These are phyloP conservation scores for Beauveria brongniartii DNA, from an alignment of 2,329 filamentous ascomycete species.

Conservation along the genomic window DNA sequence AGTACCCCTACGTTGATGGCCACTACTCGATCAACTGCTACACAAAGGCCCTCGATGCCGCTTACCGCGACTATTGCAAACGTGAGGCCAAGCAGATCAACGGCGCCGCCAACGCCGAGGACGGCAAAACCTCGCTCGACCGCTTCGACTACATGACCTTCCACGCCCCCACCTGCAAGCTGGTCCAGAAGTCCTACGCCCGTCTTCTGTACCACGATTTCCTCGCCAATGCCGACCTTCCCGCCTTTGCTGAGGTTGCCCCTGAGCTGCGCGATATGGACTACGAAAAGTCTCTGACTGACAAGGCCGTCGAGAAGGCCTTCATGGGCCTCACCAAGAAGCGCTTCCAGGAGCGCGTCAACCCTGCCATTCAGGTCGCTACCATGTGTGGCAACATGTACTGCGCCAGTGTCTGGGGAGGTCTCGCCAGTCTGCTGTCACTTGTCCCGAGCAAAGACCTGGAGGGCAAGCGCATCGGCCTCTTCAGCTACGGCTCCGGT, in stretches of 20 bases:
- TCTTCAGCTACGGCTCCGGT: slow-evolving; percentile 76
- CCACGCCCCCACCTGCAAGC: slow-evolving; percentile 81
- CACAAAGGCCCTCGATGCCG: slow-evolving; percentile 68
- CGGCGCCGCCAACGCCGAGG: slow-evolving; percentile 35
- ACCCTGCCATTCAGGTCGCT: slow-evolving; percentile 64
- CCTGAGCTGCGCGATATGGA: slow-evolving; percentile 70
- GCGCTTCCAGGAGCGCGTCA: slow-evolving; percentile 70
- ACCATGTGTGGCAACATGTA: slow-evolving; percentile 67
- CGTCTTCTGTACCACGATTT: slow-evolving; percentile 83
- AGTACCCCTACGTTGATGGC: slow-evolving; percentile 79
- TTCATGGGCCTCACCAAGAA: slow-evolving; percentile 82
- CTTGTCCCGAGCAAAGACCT: slow-evolving; percentile 55
- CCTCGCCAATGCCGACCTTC: slow-evolving; percentile 58
- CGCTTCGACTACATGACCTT: slow-evolving; percentile 79
- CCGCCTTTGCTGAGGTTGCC: slow-evolving; percentile 66
- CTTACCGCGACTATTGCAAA: slow-evolving; percentile 73
- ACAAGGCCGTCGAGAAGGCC: slow-evolving; percentile 79
- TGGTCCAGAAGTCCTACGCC: slow-evolving; percentile 77
- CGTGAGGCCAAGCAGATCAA: slow-evolving; percentile 50
- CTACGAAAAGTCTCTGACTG: slow-evolving; percentile 69
- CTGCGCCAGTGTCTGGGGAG: slow-evolving; percentile 66
- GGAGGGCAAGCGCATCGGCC: slow-evolving; percentile 62
- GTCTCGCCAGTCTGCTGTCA: slow-evolving; percentile 61
- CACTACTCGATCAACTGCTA: slow-evolving; percentile 80
- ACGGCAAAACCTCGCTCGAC: slow-evolving; percentile 58